Conservation (phyloP, 2,329 filamentous ascomycete species). For the Pseudogymnoascus sp. region DNA sequence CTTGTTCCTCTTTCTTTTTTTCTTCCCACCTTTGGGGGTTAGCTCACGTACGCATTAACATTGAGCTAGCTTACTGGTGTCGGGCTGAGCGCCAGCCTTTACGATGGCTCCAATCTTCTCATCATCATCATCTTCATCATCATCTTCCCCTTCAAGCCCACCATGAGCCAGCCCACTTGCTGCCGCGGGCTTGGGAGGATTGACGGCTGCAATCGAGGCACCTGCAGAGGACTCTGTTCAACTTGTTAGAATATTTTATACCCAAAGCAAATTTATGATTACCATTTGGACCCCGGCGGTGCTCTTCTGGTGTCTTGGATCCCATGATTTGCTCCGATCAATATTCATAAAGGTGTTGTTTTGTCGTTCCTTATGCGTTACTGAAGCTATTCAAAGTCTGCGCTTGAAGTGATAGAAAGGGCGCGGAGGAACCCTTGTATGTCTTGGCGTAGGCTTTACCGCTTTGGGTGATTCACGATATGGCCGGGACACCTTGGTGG, state of each 20-base stretch:
- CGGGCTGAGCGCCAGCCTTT: background rate
- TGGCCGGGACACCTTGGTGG: background rate
- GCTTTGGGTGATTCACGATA: background rate
- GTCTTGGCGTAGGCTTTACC: background rate
- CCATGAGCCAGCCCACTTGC: background rate
- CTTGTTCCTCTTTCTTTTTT: conserved; percentile 72
- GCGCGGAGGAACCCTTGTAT: background rate
- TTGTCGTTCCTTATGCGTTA: background rate
- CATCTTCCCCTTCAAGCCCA: conserved; percentile 20
- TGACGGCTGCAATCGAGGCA: background rate
- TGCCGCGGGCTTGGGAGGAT: conserved; percentile 1
- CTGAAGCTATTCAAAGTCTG: background rate
- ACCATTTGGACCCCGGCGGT: conserved; percentile 2
- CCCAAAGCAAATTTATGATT: background rate
- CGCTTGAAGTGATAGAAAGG: background rate
- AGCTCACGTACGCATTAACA: conserved; percentile 35
- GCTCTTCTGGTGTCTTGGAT: conserved; percentile 4
- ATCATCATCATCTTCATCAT: conserved; percentile 16
- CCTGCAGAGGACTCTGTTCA: background rate
- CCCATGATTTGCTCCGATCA: background rate
- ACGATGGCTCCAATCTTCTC: background rate
- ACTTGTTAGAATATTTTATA: background rate
- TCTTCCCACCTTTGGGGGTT: conserved; percentile 44
- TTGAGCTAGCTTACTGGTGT: conserved; percentile 17
- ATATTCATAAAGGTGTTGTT: background rate